A percentile compares a stretch with the other conserved stretches of the same genome.
phyloP scores from a whole-genome alignment of 805 yeast species.

The Candida ovalis region DNA sequence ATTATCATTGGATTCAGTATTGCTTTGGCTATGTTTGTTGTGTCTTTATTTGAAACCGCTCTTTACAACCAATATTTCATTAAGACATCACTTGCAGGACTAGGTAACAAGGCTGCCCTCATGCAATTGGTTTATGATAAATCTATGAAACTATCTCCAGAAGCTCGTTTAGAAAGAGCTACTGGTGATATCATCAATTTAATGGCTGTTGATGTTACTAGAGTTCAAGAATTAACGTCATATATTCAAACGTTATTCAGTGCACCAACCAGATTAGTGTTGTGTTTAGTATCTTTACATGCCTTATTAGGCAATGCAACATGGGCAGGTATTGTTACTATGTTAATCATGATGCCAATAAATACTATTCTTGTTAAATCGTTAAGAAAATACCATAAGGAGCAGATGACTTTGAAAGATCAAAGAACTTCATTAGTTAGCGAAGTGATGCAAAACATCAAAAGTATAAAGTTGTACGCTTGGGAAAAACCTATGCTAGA shows the following conservation, averaged over 20 bases:
- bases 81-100: constrained; percentile 54
- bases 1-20: constrained; percentile 58
- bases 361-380: constrained; percentile 46
- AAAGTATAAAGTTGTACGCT: constrained; percentile 62
- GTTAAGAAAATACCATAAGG: constrained; percentile 43
- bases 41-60: constrained; percentile 57
- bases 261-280: constrained; percentile 53
- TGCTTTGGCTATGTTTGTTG: constrained; percentile 58
- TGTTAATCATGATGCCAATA: constrained; percentile 55
- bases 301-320: constrained; percentile 55
- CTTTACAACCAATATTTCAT: constrained; percentile 67
- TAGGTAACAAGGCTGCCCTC: constrained; percentile 62
- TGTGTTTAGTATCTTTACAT: constrained; percentile 53
- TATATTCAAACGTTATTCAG: constrained; percentile 52
- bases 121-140: constrained; percentile 68
- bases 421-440: constrained; percentile 53
- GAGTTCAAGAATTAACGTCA: constrained; percentile 57
- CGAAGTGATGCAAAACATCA: constrained; percentile 57
- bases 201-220: constrained; percentile 70
- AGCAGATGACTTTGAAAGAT: constrained; percentile 63
- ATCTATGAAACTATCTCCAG: constrained; percentile 62
- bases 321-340: constrained; percentile 50
- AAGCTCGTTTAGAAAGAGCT: constrained; percentile 53
- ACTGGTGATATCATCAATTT: constrained; percentile 80
- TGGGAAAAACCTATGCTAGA: constrained; percentile 66